These are phyloP conservation scores for Lolium perenne DNA, from an alignment of 176 grass and related monocot species.

Conservation along the genomic window DNA sequence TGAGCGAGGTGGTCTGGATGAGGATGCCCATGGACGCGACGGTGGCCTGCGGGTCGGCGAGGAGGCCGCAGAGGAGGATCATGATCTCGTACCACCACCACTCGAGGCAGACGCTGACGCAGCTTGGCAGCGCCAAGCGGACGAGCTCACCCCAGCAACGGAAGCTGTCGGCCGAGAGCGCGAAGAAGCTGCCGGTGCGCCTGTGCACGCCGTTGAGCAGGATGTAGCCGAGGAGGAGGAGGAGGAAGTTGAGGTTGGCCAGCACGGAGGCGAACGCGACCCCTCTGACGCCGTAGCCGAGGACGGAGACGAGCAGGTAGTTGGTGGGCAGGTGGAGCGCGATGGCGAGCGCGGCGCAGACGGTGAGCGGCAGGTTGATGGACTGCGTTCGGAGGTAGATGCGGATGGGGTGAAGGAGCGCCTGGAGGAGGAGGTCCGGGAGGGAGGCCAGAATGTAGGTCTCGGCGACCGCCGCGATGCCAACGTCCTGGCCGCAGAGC, in stretches of 20 bases:
- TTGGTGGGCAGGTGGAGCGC: constrained; percentile 79
- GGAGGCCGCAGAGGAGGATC: constrained; percentile 91
- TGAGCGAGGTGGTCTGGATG: constrained; percentile 92
- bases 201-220: constrained; percentile 53
- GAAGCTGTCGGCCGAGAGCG: constrained; percentile 65
- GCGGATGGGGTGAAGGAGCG: constrained; percentile 74
- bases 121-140: constrained; percentile 74
- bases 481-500: constrained; percentile 75
- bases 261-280: constrained; percentile 76
- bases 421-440: constrained; percentile 78
- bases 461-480: constrained; percentile 68
- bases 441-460: constrained; percentile 83
- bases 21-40: constrained; percentile 93
- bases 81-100: constrained; percentile 99
- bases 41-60: constrained; percentile 73
- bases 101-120: constrained; percentile 90
- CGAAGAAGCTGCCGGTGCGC: constrained; percentile 66
- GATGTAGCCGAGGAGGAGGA: constrained; percentile 72
- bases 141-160: constrained; percentile 69
- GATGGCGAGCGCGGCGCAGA: constrained; percentile 73
- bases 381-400: constrained; percentile 84
- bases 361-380: constrained; percentile 76
- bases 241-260: constrained; percentile 75
- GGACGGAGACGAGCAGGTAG: constrained; percentile 73
- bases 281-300: constrained; percentile 63